These are phyloP conservation scores for Drechslera avenae DNA, from an alignment of 2,329 filamentous ascomycete genomes.

Conservation along the genomic window DNA sequence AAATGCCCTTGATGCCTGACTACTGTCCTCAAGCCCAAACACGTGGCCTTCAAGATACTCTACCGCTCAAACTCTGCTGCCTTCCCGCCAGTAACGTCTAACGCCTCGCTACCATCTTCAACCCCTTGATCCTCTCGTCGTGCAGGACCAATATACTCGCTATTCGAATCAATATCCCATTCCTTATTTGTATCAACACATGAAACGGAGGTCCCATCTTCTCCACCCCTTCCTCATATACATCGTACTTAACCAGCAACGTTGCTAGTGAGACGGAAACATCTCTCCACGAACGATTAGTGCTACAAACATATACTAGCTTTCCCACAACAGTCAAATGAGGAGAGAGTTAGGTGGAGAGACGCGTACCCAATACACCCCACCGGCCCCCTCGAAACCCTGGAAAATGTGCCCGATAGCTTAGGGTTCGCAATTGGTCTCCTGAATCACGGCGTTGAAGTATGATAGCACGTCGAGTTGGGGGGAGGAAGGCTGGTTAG, in stretches of 20 bases:
- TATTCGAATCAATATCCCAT: not conserved
- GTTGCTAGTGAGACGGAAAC: not conserved
- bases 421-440: not conserved
- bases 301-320: not conserved
- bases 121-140: not conserved
- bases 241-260: not conserved
- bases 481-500: not conserved
- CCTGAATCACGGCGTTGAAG: not conserved
- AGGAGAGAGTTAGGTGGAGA: too few relatives aligned
- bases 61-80: too few relatives aligned
- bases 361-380: too few relatives aligned
- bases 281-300: not conserved
- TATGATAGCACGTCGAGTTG: not conserved
- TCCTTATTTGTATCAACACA: not conserved
- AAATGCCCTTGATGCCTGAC: too few relatives aligned
- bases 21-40: too few relatives aligned
- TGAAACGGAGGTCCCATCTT: not conserved
- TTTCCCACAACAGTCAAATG: too few relatives aligned
- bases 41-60: too few relatives aligned
- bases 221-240: not conserved
- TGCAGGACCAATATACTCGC: not conserved
- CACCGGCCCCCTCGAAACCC: too few relatives aligned
- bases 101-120: not conserved
- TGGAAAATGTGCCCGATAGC: not conserved
- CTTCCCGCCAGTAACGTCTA: too few relatives aligned